Evolutionary conservation across 176 grass and related monocot genomes (phyloP).

Genomic region (Carex cristatella): DNA sequence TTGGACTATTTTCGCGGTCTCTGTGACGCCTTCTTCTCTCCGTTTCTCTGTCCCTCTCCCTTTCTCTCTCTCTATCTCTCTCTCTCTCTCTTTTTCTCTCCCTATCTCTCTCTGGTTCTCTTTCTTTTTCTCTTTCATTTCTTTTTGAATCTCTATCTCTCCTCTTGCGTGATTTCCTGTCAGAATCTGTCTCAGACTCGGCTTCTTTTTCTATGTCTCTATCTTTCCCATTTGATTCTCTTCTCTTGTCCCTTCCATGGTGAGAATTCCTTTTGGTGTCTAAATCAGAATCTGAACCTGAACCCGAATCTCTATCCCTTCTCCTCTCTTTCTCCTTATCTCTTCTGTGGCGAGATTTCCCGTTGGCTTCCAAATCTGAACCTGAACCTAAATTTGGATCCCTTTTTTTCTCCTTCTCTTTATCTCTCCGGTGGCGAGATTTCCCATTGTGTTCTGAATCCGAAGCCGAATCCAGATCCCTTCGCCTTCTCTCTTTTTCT

Average conservation of each 20-base stretch:
- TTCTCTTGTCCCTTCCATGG: slow-evolving; percentile 4
- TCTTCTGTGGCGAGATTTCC: not conserved
- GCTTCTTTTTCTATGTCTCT: slow-evolving; percentile 14
- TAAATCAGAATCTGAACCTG: not conserved
- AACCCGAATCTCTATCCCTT: not conserved
- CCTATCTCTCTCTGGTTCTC: slow-evolving; percentile 13
- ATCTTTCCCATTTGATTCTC: slow-evolving; percentile 10
- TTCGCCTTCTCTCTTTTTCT: not conserved
- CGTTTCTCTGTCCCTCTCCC: not conserved
- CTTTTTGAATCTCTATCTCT: not conserved
- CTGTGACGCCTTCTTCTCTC: slow-evolving; percentile 20
- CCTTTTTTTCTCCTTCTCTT: not conserved
- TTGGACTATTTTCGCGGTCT: slow-evolving; percentile 1
- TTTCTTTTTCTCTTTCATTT: slow-evolving; percentile 11
- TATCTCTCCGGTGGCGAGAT: not conserved
- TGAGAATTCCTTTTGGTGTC: not conserved
- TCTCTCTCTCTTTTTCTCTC: not conserved
- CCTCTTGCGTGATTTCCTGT: slow-evolving; percentile 4
- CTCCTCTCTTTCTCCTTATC: slow-evolving; percentile 2
- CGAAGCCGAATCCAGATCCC: not conserved
- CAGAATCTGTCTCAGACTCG: slow-evolving; percentile 16
- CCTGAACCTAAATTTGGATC: not conserved
- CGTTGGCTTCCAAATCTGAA: not conserved
- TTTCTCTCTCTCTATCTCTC: not conserved
- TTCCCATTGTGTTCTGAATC: slow-evolving; percentile 2